Base-by-base conservation (phyloP, 371 early-diverging fungal species). In the Mortierella sp. region DNA sequence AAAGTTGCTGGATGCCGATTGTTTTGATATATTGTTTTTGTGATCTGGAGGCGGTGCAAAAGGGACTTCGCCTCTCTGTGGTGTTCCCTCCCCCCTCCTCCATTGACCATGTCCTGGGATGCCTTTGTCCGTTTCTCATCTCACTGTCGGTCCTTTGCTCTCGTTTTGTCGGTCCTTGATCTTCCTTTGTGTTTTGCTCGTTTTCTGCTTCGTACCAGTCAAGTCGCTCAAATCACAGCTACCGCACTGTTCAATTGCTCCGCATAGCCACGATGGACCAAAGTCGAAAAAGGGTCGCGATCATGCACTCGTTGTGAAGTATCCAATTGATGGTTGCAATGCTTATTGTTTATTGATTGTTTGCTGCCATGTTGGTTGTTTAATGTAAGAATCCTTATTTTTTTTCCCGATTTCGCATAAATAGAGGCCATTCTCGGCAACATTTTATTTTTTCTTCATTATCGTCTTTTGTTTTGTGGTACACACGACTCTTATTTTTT, bases 171-270 rank as follows among this genome's bases (percentile, higher is more conserved):
- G 47, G 14, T 47, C 22, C 19, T 47, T 47, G n/a, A n/a, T n/a
- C n/a, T 22, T 14, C 48, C n/a, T n/a, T 48, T 1, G 9, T 48
- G 19, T n/a, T n/a, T 48, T 48, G 19, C n/a, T 48, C 48, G n/a
- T 22, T 14, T 48, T 22, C n/a, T n/a, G n/a, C 10, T 1, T 7
- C n/a, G 1, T n/a, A 8, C 4, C 8, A n/a, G n/a, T 48, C 9
- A 14, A 48, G 11, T n/a, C n/a, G n/a, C n/a, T n/a, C n/a, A n/a
- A n/a, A n/a, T n/a, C n/a, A n/a, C n/a, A n/a, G n/a, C n/a, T n/a
- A n/a, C n/a, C n/a, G n/a, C n/a, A n/a, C n/a, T 48, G 48, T 48
- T 48, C 48, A 48, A 48, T n/a, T n/a, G 48, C 48, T 48, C 48
- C 48, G 10, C 48, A n/a, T 48, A 48, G 19, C n/a, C n/a, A 5